Evolutionary conservation across 805 yeast species (phyloP), one percentile per base, ranked within the genome.

Genomic region (Torulaspora delbrueckii): DNA sequence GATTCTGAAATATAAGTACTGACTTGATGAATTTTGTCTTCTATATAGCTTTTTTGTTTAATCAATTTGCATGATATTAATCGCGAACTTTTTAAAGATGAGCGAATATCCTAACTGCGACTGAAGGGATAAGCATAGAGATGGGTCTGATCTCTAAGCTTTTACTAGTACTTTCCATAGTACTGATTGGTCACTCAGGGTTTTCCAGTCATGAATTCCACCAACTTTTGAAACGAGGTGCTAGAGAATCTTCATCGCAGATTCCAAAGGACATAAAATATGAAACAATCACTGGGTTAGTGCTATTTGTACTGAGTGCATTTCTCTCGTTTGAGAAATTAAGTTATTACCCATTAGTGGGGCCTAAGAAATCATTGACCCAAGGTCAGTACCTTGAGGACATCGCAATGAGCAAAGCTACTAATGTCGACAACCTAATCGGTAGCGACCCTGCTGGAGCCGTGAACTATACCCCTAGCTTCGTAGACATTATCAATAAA

Each of bases 151-250:
- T 48, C 6, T 48, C 59, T 1, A 53, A 48, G 26, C 22, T 46
- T 9, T 31, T 58, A 12, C 39, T 50, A 10, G 12, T 33, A 2
- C 27, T 57, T n/a, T 48, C 62, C 6, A 27, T 54, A 3, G 22
- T 54, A 16, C 54, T 50, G 23, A 24, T 49, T 14, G 16, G 45
- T 6, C 70, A 66, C 47, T 51, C 68, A 6, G 68, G 62, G 1
- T 63, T 60, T 42, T 62, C 68, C 8, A 62, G 66, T 19, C 62
- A 60, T 45, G 68, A 65, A 45, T 66, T 59, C 41, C 57, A 61
- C 40, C 62, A 56, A 36, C 37, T 62, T 16, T n/a, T 56, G 10
- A 55, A 56, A 25, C 56, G 49, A 33, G 30, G 50, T 4, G 38
- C 51, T 8, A 34, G 36, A 18, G 50, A 48, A 3, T 34, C 43